Evolutionary conservation across 164 flowering plant genomes (phyloP).

Genomic region (Macadamia integrifolia): DNA sequence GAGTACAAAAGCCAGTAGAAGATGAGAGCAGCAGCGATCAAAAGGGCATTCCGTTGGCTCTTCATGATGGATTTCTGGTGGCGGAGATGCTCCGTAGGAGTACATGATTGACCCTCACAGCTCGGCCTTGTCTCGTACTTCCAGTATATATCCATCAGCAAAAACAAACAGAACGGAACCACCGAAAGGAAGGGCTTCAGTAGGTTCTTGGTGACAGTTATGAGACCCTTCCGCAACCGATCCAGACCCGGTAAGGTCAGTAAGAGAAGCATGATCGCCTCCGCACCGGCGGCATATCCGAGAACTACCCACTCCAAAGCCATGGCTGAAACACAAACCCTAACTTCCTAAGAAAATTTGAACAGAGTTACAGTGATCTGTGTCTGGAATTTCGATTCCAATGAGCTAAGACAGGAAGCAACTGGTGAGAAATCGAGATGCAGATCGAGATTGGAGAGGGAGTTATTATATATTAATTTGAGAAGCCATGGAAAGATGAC

Average conservation of each 20-base stretch:
- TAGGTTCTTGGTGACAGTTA: conserved; percentile 18
- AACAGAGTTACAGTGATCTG: too few relatives aligned
- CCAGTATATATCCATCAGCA: conserved; percentile 23
- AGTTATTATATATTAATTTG: too few relatives aligned
- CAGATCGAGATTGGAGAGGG: too few relatives aligned
- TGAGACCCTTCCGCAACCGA: conserved; percentile 17
- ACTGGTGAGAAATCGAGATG: too few relatives aligned
- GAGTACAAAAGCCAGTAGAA: conserved; percentile 25
- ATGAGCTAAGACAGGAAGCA: too few relatives aligned
- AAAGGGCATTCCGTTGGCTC: conserved; percentile 24
- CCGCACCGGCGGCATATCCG: conserved; percentile 19
- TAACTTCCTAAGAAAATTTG: too few relatives aligned
- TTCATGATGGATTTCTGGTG: conserved; percentile 28
- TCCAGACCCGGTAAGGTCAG: conserved; percentile 20
- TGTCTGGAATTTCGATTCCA: too few relatives aligned
- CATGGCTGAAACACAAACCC: conserved; percentile 5
- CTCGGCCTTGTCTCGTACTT: conserved; percentile 21
- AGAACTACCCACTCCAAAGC: conserved; percentile 24
- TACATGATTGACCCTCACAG: conserved; percentile 10
- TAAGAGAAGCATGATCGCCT: conserved; percentile 20
- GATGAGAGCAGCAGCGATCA: conserved; percentile 21
- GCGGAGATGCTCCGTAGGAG: conserved; percentile 21
- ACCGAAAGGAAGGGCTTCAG: conserved; percentile 20
- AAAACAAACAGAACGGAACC: conserved; percentile 21
- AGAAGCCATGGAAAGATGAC: too few relatives aligned